Percentiles rank a stretch among this genome's conserved stretches.
phyloP scores from a whole-genome alignment of 352 stramenopile genomes.

The Globisporangium barbulae region DNA sequence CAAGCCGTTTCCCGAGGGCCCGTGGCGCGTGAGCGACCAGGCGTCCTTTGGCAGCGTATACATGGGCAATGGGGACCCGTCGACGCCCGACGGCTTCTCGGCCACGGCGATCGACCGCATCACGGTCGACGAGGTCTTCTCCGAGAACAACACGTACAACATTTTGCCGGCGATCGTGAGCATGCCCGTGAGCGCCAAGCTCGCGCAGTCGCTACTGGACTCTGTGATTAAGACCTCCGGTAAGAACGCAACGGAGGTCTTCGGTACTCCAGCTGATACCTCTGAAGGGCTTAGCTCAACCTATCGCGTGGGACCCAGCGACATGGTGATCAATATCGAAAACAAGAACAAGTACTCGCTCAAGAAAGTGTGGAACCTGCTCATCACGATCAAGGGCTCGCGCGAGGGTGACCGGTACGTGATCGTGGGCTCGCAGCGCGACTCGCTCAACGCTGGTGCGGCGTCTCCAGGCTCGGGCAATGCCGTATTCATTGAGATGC shows the following conservation, averaged over 20 bases:
- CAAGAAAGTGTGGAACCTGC: constrained; percentile 77
- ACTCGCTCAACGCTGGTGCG: constrained; percentile 66
- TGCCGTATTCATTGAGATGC: constrained; percentile 71
- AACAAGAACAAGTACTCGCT: constrained; percentile 70
- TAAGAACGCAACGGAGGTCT: constrained; percentile 42
- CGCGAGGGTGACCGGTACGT: constrained; percentile 77
- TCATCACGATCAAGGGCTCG: constrained; percentile 67
- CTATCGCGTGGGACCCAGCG: constrained; percentile 31
- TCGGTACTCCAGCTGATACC: constrained; percentile 26
- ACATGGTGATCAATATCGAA: constrained; percentile 36
- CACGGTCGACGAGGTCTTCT: constrained; percentile 76
- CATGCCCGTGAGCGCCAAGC: constrained; percentile 62
- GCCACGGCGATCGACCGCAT: constrained; percentile 53
- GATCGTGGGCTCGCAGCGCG: constrained; percentile 62
- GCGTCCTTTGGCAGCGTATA: constrained; percentile 73
- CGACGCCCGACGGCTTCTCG: constrained; percentile 70
- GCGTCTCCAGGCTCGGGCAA: constrained; percentile 69
- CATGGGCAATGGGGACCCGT: constrained; percentile 84
- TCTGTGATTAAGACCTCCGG: constrained; percentile 14
- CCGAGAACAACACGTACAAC: constrained; percentile 79
- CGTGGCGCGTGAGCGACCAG: constrained; percentile 53
- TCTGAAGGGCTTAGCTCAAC: constrained; percentile 26
- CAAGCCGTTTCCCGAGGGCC: constrained; percentile 57
- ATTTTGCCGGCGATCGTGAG: constrained; percentile 67
- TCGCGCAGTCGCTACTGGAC: constrained; percentile 50